Evolutionary conservation across 768 basidiomycete species (phyloP), one percentile per base, ranked within the genome.

Genomic region (Russula dissimulans): DNA sequence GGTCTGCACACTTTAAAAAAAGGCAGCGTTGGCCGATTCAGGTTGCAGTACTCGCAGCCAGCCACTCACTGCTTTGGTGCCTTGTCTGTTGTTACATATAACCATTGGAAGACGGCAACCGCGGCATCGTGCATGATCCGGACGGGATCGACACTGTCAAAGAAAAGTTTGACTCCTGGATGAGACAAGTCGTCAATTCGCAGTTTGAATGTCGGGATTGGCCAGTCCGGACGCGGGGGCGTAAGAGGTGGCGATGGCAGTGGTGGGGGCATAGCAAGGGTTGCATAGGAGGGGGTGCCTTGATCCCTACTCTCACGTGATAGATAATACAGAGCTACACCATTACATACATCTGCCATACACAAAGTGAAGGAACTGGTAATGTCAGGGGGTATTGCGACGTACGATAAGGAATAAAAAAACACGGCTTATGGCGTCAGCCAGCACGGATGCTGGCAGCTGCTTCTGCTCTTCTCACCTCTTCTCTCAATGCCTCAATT

Each of bases 391-490:
- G 18, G 15, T 34, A 46, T 42, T 2, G 45, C 38, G 31, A 57
- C 56, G 32, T 46, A 64, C 51, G 42, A 54, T 17, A 18, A 50
- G 47, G 39, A 44, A 43, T 29, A 42, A 1, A 61, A 48, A 8
- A 36, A 22, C n/a, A 31, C 31, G 26, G 15, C 9, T 8, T 32
- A 31, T 41, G 39, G 31, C 22, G 32, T 61, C 61, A 62, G 22
- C 63, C 15, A 18, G 57, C 70, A 46, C 69, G 74, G 59, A 84
- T 81, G 5, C 84, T 82, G 9, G 84, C 86, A 0, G 83, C 85
- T 15, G 80, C 74, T 73, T 93, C 89, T 5, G 87, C 73, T 62
- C 82, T 77, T 41, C 76, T 60, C 3, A 92, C 84, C 72, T 95
- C 91, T 36, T 78, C 77, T 61, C 74, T 73, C 46, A 95, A 75